Conservation (phyloP, 2,329 filamentous ascomycete genomes). For the Paecilomyces dactylethromorphus region DNA sequence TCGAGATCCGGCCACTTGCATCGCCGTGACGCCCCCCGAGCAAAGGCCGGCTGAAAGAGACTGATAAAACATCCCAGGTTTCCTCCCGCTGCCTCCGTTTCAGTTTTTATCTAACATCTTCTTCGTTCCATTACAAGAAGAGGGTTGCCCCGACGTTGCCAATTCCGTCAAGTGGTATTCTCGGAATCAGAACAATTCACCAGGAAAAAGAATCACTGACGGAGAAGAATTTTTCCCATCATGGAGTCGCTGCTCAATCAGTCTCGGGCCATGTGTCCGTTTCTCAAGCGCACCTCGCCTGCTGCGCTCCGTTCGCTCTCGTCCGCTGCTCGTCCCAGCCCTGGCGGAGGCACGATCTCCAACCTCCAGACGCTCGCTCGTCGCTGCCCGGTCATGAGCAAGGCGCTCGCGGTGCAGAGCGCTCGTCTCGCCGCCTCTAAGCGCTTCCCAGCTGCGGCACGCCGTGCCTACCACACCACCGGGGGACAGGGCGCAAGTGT, state of each 20-base stretch:
- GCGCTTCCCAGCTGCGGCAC: conserved; percentile 29
- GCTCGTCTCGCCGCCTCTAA: conserved; percentile 33
- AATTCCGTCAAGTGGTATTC: not conserved
- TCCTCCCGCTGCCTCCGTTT: not conserved
- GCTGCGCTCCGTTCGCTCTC: conserved; percentile 86
- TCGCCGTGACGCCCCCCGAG: not conserved
- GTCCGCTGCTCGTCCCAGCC: conserved; percentile 56
- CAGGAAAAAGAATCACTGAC: not conserved
- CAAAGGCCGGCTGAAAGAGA: not conserved
- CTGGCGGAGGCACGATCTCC: conserved; percentile 88
- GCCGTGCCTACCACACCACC: conserved; percentile 64
- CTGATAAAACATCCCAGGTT: not conserved
- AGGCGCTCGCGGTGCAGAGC: conserved; percentile 82
- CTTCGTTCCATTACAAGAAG: not conserved
- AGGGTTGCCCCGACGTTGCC: not conserved
- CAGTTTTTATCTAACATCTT: not conserved
- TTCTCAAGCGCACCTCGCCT: conserved; percentile 89
- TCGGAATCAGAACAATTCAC: not conserved
- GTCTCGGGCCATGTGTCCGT: conserved; percentile 94
- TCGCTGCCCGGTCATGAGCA: conserved; percentile 97
- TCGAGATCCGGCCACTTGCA: not conserved
- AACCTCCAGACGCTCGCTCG: conserved; percentile 91
- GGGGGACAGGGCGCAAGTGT: conserved; percentile 71
- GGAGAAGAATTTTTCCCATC: not conserved
- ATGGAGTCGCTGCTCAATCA: conserved; percentile 97